Evolutionary conservation across 768 basidiomycete species (phyloP), one percentile per base, ranked within the genome.

Genomic region (Lenzites betulinus): DNA sequence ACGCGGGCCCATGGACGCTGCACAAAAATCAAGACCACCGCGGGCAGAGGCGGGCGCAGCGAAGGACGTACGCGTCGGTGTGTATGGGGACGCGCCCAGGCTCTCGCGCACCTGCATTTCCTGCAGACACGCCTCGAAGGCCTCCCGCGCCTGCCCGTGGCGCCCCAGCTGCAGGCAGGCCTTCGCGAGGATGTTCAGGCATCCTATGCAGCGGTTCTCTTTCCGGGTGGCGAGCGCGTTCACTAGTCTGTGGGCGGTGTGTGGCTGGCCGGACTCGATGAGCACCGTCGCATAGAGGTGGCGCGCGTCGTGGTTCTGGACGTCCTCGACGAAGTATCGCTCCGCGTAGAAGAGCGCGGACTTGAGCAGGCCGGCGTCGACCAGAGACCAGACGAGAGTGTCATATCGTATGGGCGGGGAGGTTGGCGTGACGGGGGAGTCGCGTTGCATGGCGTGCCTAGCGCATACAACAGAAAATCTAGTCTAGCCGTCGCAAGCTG

Each of bases 321-420:
- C 78, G 74, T 90, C 87, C 73, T 91, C 75, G 41, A 85, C 83
- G 71, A 82, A 89, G 72, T 91, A 91, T 64, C 92, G 78, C 75
- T 95, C 94, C 36, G 93, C 92, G 76, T 91, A 91, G 78, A 96
- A 96, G 47, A 92, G 83, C 41, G 93, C 93, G 13, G 92, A 87
- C 73, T 82, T 83, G 67, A 83, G 79, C 46, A 94, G 84, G 68
- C 89, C 89, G 55, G 85, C 82, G 77, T 94, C 92, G 59, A 94
- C 86, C 75, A 86, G 92, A 67, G 85, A 84, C 91, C 92, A 93
- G 68, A 93, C 80, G 63, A 94, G 79, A 52, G 82, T 77, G 64
- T 83, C 83, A 70, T 90, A 88, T 65, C 69, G 91, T 83, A 70
- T 82, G 77, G 63, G 83, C 80, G 63, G 79, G 75, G 75, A 82